Conservation (phyloP, 257 asterid genomes). For the Cynanchum wilfordii region DNA sequence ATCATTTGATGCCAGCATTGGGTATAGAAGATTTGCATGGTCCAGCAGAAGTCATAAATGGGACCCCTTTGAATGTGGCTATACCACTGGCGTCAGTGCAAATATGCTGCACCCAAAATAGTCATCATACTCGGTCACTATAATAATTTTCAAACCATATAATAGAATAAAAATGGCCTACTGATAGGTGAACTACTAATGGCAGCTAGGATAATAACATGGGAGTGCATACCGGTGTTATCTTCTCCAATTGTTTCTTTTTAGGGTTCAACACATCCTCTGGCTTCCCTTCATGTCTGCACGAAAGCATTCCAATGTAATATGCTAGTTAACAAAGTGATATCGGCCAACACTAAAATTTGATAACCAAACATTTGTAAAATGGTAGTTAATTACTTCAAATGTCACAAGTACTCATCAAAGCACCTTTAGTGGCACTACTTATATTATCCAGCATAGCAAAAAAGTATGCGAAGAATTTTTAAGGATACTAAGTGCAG, state of each 20-base stretch:
- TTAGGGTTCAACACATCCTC: conserved; percentile 94
- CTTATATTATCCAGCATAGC: not conserved
- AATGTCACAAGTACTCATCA: not conserved
- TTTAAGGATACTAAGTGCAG: not conserved
- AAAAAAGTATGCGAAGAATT: too few species aligned
- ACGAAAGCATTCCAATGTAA: conserved; percentile 3
- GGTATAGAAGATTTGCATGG: conserved; percentile 78
- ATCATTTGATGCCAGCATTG: conserved; percentile 58
- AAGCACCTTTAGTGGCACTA: not conserved
- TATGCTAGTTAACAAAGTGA: not conserved
- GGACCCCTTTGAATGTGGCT: conserved; percentile 81
- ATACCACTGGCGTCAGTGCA: conserved; percentile 68
- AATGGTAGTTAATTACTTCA: not conserved
- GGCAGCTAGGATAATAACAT: not conserved
- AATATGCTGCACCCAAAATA: conserved; percentile 58
- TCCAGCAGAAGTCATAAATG: conserved; percentile 87
- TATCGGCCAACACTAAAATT: not conserved
- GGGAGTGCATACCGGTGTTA: conserved; percentile 56
- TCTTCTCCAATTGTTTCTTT: conserved; percentile 92
- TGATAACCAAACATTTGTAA: not conserved
- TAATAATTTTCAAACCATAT: not conserved
- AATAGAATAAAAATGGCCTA: not conserved
- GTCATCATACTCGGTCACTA: not conserved
- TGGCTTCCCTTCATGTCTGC: conserved; percentile 78
- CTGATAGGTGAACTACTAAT: not conserved